A percentile compares a stretch with the other conserved stretches of the same genome.
These are phyloP conservation scores for Penicillium atrosanguineum DNA, from an alignment of 495 filamentous ascomycete genomes.

Conservation along the genomic window DNA sequence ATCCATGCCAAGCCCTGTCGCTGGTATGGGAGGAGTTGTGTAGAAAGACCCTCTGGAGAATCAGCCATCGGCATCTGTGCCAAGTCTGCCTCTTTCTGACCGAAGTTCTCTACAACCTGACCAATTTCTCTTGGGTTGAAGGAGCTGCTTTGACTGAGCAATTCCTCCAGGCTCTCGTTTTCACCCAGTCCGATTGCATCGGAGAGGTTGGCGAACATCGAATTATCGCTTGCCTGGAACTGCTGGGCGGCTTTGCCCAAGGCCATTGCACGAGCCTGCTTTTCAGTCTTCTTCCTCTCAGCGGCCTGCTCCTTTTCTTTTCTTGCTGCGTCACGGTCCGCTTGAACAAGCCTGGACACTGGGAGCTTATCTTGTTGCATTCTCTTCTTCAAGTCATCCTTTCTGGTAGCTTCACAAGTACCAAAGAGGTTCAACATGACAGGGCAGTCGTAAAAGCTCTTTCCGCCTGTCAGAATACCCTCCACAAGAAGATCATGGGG, in stretches of 20 bases:
- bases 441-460: slow-evolving; percentile 67
- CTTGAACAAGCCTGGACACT: slow-evolving; percentile 35
- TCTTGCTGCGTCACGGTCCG: slow-evolving; percentile 31
- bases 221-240: slow-evolving; percentile 26
- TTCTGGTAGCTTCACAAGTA: slow-evolving; percentile 50
- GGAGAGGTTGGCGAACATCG: slow-evolving; percentile 33
- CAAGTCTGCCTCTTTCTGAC: slow-evolving; percentile 64
- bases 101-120: slow-evolving; percentile 66
- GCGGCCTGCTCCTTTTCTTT: slow-evolving; percentile 35
- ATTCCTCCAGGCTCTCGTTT: slow-evolving; percentile 53
- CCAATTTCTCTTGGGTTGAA: slow-evolving; percentile 69
- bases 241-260: slow-evolving; percentile 35
- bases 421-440: slow-evolving; percentile 67
- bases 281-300: slow-evolving; percentile 50
- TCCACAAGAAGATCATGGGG: slow-evolving; percentile 57
- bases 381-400: slow-evolving; percentile 51
- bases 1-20: slow-evolving; percentile 84
- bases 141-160: slow-evolving; percentile 64
- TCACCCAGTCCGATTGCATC: slow-evolving; percentile 20
- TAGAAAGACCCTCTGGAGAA: slow-evolving; percentile 61
- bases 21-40: slow-evolving; percentile 76
- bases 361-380: slow-evolving; percentile 65
- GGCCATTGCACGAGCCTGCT: slow-evolving; percentile 40
- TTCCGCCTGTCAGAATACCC: slow-evolving; percentile 60
- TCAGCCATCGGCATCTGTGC: slow-evolving; percentile 70